Evolutionary conservation across 371 early-diverging fungal genomes (phyloP), one percentile per base, ranked within the genome.

Genomic region (Circinella minor): DNA sequence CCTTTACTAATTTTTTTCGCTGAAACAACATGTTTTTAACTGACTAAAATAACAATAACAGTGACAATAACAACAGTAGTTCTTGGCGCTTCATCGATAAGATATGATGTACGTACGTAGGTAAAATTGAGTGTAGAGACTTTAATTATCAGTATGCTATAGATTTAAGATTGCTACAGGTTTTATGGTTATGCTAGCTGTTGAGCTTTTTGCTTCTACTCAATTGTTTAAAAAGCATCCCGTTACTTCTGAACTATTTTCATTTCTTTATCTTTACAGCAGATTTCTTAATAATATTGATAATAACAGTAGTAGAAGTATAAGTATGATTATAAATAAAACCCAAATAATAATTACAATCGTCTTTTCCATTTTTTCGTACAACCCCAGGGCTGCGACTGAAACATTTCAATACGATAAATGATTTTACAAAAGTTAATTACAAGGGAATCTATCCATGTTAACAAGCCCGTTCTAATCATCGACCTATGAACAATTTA

Each of bases 121-220:
- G n/a, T n/a, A n/a, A n/a, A 27, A 27, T 27, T 27, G 47, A 15
- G 47, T 47, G 3, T 9, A 47, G 34, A 38, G 4, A 11, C 17
- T 60, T 60, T 34, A 36, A 6, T 51, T 51, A 6, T 17, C 51
- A 47, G 47, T 3, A 47, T 27, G 2, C 27, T 27, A 27, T 27
- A 27, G 27, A 27, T 27, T 27, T 27, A 27, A 27, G 27, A 2
- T 51, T 51, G 15, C 17, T 18, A 4, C 62, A 1, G 36, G 39
- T 36, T 54, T 36, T 37, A 65, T 65, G 65, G 36, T 54, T 36
- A 36, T 65, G 54, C 65, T 36, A 10, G 51, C 37, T 48, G 36
- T 38, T 54, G 65, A 36, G 49, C 54, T 37, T 34, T 11, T 65
- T 34, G 48, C 37, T 37, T 65, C 65, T 13, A 18, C 55, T 65